Evolutionary conservation across 495 filamentous ascomycete species (phyloP).

Genomic region (Rhypophila decipiens): DNA sequence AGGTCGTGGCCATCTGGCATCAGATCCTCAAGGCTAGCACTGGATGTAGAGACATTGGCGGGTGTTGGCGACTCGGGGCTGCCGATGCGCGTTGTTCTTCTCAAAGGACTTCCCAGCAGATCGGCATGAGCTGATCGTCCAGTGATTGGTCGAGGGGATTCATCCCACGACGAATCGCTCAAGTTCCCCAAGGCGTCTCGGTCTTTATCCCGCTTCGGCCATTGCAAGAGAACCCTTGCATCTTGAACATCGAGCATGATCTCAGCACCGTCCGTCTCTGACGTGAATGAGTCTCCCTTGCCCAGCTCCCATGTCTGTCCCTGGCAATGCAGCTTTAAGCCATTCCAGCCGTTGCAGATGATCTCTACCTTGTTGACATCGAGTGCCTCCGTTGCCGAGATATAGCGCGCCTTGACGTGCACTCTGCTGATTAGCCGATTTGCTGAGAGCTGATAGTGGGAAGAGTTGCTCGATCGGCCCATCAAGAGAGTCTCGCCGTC

Average conservation of each 20-base stretch:
- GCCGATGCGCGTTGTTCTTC: conserved; percentile 51
- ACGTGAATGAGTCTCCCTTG: conserved; percentile 86
- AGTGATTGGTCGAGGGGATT: conserved; percentile 36
- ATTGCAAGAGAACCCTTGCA: conserved; percentile 78
- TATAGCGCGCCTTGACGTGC: conserved; percentile 83
- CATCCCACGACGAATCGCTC: conserved; percentile 66
- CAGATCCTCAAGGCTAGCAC: conserved; percentile 21
- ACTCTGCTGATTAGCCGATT: conserved; percentile 88
- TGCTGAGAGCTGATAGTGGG: conserved; percentile 82
- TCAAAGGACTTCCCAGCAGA: conserved; percentile 60
- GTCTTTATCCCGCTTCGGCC: conserved; percentile 64
- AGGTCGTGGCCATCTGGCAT: conserved; percentile 21
- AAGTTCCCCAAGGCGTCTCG: conserved; percentile 54
- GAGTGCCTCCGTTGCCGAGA: conserved; percentile 53
- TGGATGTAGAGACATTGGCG: conserved; percentile 30
- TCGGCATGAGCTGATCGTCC: conserved; percentile 25
- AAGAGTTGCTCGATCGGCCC: conserved; percentile 88
- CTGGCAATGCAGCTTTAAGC: conserved; percentile 86
- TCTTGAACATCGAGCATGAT: conserved; percentile 97
- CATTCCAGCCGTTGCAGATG: conserved; percentile 92
- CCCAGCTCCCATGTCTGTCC: conserved; percentile 77
- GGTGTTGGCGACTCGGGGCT: conserved; percentile 76
- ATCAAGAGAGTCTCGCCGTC: conserved; percentile 77
- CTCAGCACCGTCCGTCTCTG: conserved; percentile 80
- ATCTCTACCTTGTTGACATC: conserved; percentile 72